Conservation (phyloP, 805 yeast species). For the Cyberlindnera lachancei region DNA sequence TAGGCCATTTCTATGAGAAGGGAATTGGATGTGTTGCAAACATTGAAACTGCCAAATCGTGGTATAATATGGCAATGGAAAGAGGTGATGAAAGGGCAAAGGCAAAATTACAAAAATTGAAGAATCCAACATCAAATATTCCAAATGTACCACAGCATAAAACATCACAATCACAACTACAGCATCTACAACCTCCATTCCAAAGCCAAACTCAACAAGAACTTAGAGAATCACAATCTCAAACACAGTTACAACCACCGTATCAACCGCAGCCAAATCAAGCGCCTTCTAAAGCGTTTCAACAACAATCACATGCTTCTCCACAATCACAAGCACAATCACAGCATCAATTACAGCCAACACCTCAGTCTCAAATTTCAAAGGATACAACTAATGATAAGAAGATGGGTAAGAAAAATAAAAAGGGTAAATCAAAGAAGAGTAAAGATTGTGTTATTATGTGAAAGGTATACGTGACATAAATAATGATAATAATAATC, state of each 20-base stretch:
- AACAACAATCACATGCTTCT: no score
- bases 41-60: slow-evolving; percentile 48
- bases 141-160: not conserved
- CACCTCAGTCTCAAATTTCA: no score
- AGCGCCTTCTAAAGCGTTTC: no score
- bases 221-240: no score
- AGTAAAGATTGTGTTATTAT: slow-evolving; percentile 19
- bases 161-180: no score
- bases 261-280: no score
- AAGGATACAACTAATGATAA: slow-evolving; percentile 1
- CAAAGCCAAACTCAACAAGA: no score
- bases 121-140: not conserved
- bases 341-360: no score
- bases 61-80: slow-evolving; percentile 73
- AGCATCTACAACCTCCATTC: no score
- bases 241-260: no score
- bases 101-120: slow-evolving; percentile 23
- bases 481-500: not conserved
- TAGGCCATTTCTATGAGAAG: slow-evolving; percentile 76
- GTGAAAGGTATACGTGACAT: no score
- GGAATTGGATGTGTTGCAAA: slow-evolving; percentile 80
- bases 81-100: slow-evolving; percentile 47
- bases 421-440: slow-evolving; percentile 7
- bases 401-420: slow-evolving; percentile 1
- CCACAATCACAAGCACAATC: slow-evolving; percentile 1